Conservation (phyloP, 176 grass and related monocot species). For the Guadua angustifolia region DNA sequence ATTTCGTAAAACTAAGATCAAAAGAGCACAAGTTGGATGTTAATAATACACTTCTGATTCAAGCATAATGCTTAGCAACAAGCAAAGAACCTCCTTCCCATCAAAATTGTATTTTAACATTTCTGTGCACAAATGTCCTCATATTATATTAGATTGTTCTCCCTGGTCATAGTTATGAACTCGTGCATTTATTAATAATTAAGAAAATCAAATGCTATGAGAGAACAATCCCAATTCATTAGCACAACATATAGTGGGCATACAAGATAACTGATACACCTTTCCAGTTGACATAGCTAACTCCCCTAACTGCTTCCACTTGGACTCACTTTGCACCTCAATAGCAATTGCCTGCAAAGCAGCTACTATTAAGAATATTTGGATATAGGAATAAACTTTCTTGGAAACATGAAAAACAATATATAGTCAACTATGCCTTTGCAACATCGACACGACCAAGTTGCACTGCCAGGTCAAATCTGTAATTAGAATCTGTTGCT, state of each 20-base stretch:
- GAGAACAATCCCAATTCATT: constrained; percentile 13
- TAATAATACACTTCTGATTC: not conserved
- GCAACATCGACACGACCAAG: constrained; percentile 93
- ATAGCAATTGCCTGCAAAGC: constrained; percentile 79
- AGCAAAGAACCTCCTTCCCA: constrained; percentile 17
- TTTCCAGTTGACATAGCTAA: constrained; percentile 93
- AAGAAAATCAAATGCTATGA: constrained; percentile 23
- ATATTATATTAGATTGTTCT: constrained; percentile 8
- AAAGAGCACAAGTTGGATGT: not conserved
- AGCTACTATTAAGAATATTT: constrained; percentile 33
- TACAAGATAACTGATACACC: constrained; percentile 22
- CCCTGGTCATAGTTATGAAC: not conserved
- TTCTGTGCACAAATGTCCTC: not conserved
- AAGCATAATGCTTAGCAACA: not conserved
- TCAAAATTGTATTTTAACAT: constrained; percentile 12
- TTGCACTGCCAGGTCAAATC: constrained; percentile 93
- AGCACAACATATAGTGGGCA: constrained; percentile 16
- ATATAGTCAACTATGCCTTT: constrained; percentile 59
- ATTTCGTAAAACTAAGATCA: constrained; percentile 24
- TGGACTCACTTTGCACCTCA: constrained; percentile 92
- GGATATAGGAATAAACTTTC: constrained; percentile 29
- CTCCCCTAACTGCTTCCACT: constrained; percentile 97
- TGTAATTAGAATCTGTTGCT: constrained; percentile 95
- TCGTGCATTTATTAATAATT: constrained; percentile 9
- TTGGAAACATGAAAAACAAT: constrained; percentile 28